Evolutionary conservation across 768 basidiomycete genomes (phyloP), one percentile per base, ranked within the genome.

Genomic region (Boletus coccyginus): DNA sequence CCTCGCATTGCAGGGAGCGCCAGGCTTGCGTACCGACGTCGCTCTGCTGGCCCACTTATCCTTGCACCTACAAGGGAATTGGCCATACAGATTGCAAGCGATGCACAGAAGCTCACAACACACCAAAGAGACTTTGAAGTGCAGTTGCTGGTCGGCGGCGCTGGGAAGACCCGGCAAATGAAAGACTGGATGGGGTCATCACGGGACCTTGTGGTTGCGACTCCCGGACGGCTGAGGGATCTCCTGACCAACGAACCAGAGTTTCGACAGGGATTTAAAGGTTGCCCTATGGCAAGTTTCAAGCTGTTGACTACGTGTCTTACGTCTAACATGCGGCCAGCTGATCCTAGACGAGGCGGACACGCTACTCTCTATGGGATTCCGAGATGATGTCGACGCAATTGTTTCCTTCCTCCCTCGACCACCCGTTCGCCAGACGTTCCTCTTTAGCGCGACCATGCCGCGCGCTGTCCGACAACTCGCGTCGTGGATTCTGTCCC

Each of bases 341-440:
- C 80, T 98, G 50, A 80, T 98, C 56, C 77, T 98, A 55, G 97
- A 98, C 66, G 93, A 97, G 69, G 92, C 93, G 12, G 94, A 98
- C 66, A 91, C 88, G 0, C 78, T 96, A 13, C 77, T 98, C 12
- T 92, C 94, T 54, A 89, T 94, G 87, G 94, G 94, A 62, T 97
- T 96, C 81, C 82, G 88, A 5, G 81, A 86, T 24, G 94, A 96
- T 63, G 84, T 98, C 32, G 83, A 90, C 21, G 83, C 80, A 2
- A 92, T 96, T 62, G 71, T 80, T 31, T 66, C 74, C 5, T 79
- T 76, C 64, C 77, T 95, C n/a, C 87, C 88, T 9, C 74, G 75
- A 19, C 63, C 73, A 1, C 82, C 86, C 0, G 68, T 82, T 51
- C 85, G 93, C n/a, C 94, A 95, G 67, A 96, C 94, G 0, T 87